phyloP scores from a whole-genome alignment of 805 yeast genomes.

The Wilhelminamyces savonicus region DNA sequence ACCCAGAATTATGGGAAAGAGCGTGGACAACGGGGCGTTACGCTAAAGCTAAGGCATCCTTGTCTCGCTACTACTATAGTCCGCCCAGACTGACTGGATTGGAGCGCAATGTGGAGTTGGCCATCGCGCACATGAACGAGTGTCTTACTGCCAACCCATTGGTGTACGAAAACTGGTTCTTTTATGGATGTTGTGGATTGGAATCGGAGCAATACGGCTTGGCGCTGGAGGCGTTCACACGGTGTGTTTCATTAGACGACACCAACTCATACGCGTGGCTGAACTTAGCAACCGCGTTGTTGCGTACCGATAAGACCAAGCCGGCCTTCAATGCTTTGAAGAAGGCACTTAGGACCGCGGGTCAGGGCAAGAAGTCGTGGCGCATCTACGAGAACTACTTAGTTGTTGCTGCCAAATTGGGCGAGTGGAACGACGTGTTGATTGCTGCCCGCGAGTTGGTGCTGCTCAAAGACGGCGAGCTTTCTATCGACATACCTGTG shows the following conservation, averaged over 20 bases:
- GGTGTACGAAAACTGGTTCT: slow-evolving; percentile 78
- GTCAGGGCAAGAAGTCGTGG: slow-evolving; percentile 70
- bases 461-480: slow-evolving; percentile 50
- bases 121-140: slow-evolving; percentile 67
- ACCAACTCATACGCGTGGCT: slow-evolving; percentile 84
- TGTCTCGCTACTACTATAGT: slow-evolving; percentile 64
- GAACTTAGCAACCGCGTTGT: slow-evolving; percentile 75
- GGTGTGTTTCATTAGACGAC: slow-evolving; percentile 84
- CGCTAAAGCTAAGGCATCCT: slow-evolving; percentile 77
- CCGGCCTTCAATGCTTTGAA: slow-evolving; percentile 85
- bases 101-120: slow-evolving; percentile 42
- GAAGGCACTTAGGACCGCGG: slow-evolving; percentile 67
- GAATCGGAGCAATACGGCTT: slow-evolving; percentile 64
- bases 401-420: slow-evolving; percentile 70
- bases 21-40: slow-evolving; percentile 86
- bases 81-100: slow-evolving; percentile 56
- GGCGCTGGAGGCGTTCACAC: slow-evolving; percentile 87
- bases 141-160: slow-evolving; percentile 70
- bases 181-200: slow-evolving; percentile 86
- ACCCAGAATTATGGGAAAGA: slow-evolving; percentile 70
- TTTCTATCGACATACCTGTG: slow-evolving; percentile 66
- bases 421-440: slow-evolving; percentile 87
- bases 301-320: slow-evolving; percentile 54
- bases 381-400: slow-evolving; percentile 85
- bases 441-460: slow-evolving; percentile 64